These are phyloP conservation scores for Phlyctochytrium planicorne DNA, from an alignment of 192 early-diverging fungal species.

Conservation along the genomic window DNA sequence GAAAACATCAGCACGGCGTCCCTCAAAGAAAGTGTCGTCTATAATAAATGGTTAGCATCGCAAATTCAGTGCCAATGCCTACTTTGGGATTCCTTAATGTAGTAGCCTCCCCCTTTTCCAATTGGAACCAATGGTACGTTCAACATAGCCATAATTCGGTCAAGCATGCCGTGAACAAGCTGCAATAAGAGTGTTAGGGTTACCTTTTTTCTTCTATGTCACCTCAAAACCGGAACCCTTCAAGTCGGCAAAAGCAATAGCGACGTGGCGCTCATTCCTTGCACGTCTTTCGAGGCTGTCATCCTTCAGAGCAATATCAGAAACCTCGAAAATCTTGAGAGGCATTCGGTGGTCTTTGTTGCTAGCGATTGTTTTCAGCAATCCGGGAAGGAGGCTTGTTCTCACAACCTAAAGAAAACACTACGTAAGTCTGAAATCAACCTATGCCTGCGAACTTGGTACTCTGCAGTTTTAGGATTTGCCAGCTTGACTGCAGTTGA, in stretches of 20 bases:
- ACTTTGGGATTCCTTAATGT: constrained; percentile 75
- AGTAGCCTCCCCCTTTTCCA: constrained; percentile 67
- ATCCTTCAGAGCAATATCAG: constrained; percentile 91
- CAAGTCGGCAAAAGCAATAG: constrained; percentile 74
- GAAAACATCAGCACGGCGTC: constrained; percentile 86
- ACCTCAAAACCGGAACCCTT: constrained; percentile 84
- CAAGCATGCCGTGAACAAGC: constrained; percentile 88
- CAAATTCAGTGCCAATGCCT: constrained; percentile 18
- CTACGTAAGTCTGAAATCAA: constrained; percentile 1
- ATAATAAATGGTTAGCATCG: background rate
- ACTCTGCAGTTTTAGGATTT: constrained; percentile 87
- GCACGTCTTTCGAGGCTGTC: constrained; percentile 74
- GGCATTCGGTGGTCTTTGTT: constrained; percentile 83
- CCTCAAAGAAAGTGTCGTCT: constrained; percentile 87
- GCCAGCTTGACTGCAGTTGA: constrained; percentile 78
- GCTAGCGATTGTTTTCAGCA: constrained; percentile 91
- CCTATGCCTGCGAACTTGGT: background rate
- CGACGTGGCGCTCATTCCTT: constrained; percentile 85
- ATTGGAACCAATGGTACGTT: constrained; percentile 48
- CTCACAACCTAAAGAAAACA: constrained; percentile 72
- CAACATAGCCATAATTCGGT: constrained; percentile 85
- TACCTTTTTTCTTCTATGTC: constrained; percentile 6
- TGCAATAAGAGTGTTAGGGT: constrained; percentile 21
- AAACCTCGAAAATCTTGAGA: constrained; percentile 94
- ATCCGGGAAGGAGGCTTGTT: constrained; percentile 85